These are phyloP conservation scores for Dujonia santamariae DNA, from an alignment of 1,139 yeast genomes.

Conservation along the genomic window DNA sequence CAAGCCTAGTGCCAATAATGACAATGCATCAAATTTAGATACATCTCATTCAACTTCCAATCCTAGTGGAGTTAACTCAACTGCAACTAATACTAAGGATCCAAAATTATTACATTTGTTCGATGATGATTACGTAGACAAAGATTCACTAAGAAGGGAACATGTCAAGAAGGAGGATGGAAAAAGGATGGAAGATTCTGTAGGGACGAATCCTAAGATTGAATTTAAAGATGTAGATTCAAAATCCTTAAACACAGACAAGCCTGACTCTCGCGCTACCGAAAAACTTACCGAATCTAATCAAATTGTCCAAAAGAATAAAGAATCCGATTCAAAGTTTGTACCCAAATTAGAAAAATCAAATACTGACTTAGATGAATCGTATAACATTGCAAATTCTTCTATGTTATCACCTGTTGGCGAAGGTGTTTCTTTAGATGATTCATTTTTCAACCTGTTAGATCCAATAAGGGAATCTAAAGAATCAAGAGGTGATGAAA, in stretches of 20 bases:
- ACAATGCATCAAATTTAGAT: too few species aligned
- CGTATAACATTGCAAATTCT: constrained; percentile 15
- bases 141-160: neutral
- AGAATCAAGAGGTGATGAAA: constrained; percentile 8
- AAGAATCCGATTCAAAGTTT: neutral
- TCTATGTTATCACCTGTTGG: constrained; percentile 23
- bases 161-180: neutral
- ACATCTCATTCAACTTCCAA: neutral
- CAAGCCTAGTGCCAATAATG: too few species aligned
- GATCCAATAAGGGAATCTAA: constrained; percentile 6
- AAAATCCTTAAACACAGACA: too few species aligned
- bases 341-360: constrained; percentile 1
- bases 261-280: too few species aligned
- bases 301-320: too few species aligned
- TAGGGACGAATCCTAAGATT: too few species aligned
- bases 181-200: too few species aligned
- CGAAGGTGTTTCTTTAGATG: constrained; percentile 16
- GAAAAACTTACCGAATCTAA: too few species aligned
- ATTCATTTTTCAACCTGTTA: constrained; percentile 14
- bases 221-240: too few species aligned
- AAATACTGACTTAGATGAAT: constrained; percentile 2
- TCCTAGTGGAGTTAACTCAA: neutral
- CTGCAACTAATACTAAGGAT: constrained; percentile 2
- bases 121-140: constrained; percentile 5
- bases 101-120: constrained; percentile 7